Evolutionary conservation across 805 yeast species (phyloP), one percentile per base, ranked within the genome.

Genomic region (Spathaspora girioi): DNA sequence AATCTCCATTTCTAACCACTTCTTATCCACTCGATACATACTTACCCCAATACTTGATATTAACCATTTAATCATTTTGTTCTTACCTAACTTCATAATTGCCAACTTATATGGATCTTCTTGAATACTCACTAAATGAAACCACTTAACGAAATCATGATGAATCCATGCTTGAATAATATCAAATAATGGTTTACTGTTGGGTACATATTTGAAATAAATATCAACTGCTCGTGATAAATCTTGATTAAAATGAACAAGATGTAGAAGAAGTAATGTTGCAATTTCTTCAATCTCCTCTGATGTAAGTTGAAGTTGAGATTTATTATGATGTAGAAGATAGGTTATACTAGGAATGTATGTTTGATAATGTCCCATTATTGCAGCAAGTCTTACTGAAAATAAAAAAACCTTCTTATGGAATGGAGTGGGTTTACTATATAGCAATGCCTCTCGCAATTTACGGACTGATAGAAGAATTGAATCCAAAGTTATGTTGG

Each of bases 391-490:
- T 32, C 81, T 59, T 8, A 77, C 70, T 0, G 86, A 79, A 38
- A 70, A 73, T 27, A 82, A 54, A 51, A 72, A 78, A 19, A 83
- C 84, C n/a, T 65, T 61, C 46, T 68, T 70, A 19, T 42, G 47
- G 50, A 81, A 79, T 29, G 62, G 63, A 45, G 67, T 68, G 0
- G 78, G 69, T 14, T 58, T 54, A 4, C 62, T 50, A n/a, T 68
- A 59, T 17, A 84, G 60, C 32, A 82, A 59, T 8, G 86, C 79
- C 58, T 84, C 88, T 43, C 89, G 60, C 15, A 84, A 66, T 51
- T 81, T 82, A 40, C 88, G 62, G 27, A 74, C 59, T 11, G 69
- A 65, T 1, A 53, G 32, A 26, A 73, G 58, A 1, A 70, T 64
- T 8, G 63, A 54, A 38, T 68, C 71, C 35, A 65, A 57, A 1